Conservation (phyloP, 257 asterid species). For the Salvia rosmarinus region DNA sequence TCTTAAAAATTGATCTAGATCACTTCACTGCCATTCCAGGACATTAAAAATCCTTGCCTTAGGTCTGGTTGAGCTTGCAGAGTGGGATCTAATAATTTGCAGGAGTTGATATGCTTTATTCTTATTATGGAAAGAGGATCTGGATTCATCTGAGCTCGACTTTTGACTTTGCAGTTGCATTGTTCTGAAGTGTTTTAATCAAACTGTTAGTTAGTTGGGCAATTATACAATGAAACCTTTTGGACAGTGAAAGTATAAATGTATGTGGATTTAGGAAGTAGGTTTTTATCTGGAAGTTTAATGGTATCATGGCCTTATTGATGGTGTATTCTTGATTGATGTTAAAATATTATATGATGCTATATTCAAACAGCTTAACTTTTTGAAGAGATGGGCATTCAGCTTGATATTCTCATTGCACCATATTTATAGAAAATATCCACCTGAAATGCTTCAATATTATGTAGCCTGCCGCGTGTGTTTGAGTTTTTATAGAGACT, state of each 20-base stretch:
- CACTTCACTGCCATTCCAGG: not conserved
- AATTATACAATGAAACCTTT: not conserved
- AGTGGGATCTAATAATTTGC: constrained; percentile 13
- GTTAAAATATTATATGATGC: not conserved
- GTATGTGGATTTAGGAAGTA: constrained; percentile 6
- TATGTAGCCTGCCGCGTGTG: not conserved
- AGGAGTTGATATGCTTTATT: not conserved
- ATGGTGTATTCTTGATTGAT: constrained; percentile 14
- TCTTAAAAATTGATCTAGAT: not conserved
- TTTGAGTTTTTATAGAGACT: not conserved
- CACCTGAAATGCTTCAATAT: not conserved
- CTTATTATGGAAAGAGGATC: not conserved
- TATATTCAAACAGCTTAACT: not conserved
- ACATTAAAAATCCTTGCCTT: not conserved
- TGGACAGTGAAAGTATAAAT: not conserved
- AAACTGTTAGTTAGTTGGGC: not conserved
- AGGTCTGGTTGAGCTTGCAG: not conserved
- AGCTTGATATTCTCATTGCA: not conserved
- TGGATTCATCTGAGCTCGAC: not conserved
- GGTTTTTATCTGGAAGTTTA: not conserved
- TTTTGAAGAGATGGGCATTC: not conserved
- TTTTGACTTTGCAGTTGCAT: not conserved
- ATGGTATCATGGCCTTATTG: constrained; percentile 15
- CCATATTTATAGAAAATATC: not conserved
- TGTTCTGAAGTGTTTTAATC: constrained; percentile 12